Conservation (phyloP, 805 yeast species). For the Tetrapisispora namnaoensis region DNA sequence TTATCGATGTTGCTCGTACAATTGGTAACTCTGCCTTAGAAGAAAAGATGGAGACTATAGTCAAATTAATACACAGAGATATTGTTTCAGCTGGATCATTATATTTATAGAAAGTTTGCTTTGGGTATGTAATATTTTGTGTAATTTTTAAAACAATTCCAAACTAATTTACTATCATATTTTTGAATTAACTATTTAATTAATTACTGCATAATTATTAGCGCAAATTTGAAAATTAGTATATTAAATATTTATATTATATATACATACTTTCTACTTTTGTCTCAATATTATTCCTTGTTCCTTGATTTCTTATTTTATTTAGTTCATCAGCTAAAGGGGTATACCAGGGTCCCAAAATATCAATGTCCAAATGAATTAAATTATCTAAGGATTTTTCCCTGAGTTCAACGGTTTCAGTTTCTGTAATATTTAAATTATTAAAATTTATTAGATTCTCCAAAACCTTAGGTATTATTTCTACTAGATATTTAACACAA, state of each 20-base stretch:
- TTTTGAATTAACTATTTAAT: background rate
- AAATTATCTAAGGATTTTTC: slow-evolving; percentile 17
- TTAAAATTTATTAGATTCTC: slow-evolving; percentile 14
- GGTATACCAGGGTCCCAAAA: slow-evolving; percentile 18
- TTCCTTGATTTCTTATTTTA: background rate
- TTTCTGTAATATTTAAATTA: slow-evolving; percentile 14
- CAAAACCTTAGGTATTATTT: slow-evolving; percentile 20
- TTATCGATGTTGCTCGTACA: slow-evolving; percentile 84
- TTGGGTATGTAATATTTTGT: background rate
- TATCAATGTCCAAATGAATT: slow-evolving; percentile 8
- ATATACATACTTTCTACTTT: slow-evolving; percentile 8
- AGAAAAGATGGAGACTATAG: slow-evolving; percentile 78
- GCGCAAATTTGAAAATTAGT: too few species aligned
- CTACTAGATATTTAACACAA: slow-evolving; percentile 11
- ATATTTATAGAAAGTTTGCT: slow-evolving; percentile 37
- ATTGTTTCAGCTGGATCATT: slow-evolving; percentile 94
- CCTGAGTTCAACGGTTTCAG: slow-evolving; percentile 20
- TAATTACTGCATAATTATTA: too few species aligned
- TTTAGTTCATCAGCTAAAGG: slow-evolving; percentile 16
- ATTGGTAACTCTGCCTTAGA: slow-evolving; percentile 85
- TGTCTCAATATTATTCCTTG: background rate
- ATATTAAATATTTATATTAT: background rate
- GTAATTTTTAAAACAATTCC: background rate
- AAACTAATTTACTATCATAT: background rate
- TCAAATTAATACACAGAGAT: slow-evolving; percentile 85